Base-by-base conservation (phyloP, 2,329 filamentous ascomycete genomes). In the Colletotrichum cuscutae region DNA sequence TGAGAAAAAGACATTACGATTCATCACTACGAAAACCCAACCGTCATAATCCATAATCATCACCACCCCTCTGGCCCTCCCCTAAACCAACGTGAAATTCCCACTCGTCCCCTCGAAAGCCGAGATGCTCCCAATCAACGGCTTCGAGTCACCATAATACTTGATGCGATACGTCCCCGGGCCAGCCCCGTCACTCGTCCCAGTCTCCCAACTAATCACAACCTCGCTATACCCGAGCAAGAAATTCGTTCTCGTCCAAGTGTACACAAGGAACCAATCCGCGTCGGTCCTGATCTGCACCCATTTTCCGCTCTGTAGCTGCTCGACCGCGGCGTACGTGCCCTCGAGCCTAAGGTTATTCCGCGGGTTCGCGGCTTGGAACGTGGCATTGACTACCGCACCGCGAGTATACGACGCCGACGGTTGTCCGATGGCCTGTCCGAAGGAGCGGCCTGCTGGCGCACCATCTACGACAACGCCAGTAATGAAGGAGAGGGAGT, bases 121-220 rank as follows among this genome's bases (percentile, higher is more conserved):
- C 52, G 84, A 89, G 52, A 97, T 90, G 1, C 78, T 91, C 1
- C 86, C 89, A 32, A 89, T 79, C 12, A 91, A 77, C 6, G 86
- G 86, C 88, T 95, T 98, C 3, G 90, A 86, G 82, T 98, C 95
- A 0, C 96, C 96, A 82, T 92, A 96, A 79, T 98, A 98, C 83
- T 87, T 90, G 58, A 97, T 82, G 28, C 95, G 86, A 82, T 98
- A 98, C 60, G 88, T 90, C 0, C 95, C 95, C 1, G 81, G 82
- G 72, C 86, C 84, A 24, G 87, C 87, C 1, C 70, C 73, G 9
- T 72, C 57, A 2, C 72, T 69, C 5, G 42, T 11, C 0, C 67
- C 91, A 42, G 93, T 92, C 82, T 96, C 93, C 96, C 96, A 98
- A 61, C 89, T 88, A 65, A 98, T 87, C 9, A 87, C 91, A 1